Conservation (phyloP, 2,329 filamentous ascomycete species). For the Talaromyces marneffei region DNA sequence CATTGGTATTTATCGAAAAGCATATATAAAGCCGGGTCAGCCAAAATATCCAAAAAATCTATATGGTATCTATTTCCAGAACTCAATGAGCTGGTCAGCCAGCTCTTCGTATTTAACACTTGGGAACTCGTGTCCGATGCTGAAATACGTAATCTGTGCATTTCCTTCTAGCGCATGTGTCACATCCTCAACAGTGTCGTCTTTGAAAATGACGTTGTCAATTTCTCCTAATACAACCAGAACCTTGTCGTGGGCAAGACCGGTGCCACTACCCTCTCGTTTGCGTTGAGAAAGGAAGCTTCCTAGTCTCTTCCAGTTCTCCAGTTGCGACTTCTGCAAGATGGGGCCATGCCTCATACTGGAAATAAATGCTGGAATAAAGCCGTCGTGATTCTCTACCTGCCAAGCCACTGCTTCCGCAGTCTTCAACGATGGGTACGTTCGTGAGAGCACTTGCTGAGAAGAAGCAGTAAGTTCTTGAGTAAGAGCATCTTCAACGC, state of each 20-base stretch:
- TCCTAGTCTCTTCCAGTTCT: slow-evolving; percentile 56
- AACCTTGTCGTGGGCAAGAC: slow-evolving; percentile 46
- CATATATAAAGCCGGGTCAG: not conserved
- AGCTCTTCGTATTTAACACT: slow-evolving; percentile 57
- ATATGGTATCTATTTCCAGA: slow-evolving; percentile 27
- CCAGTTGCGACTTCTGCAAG: slow-evolving; percentile 51
- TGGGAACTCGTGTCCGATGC: slow-evolving; percentile 65
- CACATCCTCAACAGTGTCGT: slow-evolving; percentile 60
- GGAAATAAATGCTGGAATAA: slow-evolving; percentile 64
- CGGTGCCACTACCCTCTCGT: slow-evolving; percentile 24
- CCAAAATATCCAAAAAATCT: not conserved
- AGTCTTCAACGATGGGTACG: slow-evolving; percentile 51
- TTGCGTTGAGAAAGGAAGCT: slow-evolving; percentile 42
- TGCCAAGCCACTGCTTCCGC: slow-evolving; percentile 65
- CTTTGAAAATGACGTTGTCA: slow-evolving; percentile 61
- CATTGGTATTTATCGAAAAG: not conserved
- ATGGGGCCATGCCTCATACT: slow-evolving; percentile 66
- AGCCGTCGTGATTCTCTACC: slow-evolving; percentile 59
- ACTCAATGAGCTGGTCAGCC: slow-evolving; percentile 46
- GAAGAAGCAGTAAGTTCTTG: slow-evolving; percentile 35
- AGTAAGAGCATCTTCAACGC: slow-evolving; percentile 33
- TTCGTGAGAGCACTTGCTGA: slow-evolving; percentile 45
- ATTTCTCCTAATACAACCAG: slow-evolving; percentile 60
- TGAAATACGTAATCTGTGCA: slow-evolving; percentile 52
- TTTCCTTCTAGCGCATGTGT: slow-evolving; percentile 53